Conservation (phyloP, 106 monocot species). For the Apostasia shenzhenica region DNA sequence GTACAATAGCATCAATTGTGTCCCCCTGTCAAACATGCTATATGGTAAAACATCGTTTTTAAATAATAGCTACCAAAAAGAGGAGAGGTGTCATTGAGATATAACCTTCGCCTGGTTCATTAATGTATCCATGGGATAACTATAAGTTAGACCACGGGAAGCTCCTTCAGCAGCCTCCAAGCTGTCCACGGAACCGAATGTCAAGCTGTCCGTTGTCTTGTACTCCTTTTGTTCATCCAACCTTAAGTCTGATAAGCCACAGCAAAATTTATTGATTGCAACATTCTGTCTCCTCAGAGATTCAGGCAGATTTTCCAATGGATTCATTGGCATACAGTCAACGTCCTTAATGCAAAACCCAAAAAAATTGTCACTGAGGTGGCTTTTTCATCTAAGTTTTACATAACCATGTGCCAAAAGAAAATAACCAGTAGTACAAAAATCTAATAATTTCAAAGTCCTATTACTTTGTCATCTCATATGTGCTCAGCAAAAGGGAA, state of each 20-base stretch:
- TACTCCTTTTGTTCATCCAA: slow-evolving; percentile 50
- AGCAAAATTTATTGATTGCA: slow-evolving; percentile 37
- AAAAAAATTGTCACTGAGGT: too few relatives aligned
- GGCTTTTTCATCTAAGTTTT: too few relatives aligned
- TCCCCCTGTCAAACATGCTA: slow-evolving; percentile 57
- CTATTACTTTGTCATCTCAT: too few relatives aligned
- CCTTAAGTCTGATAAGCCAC: slow-evolving; percentile 41
- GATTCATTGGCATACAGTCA: slow-evolving; percentile 87
- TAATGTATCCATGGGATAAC: slow-evolving; percentile 72
- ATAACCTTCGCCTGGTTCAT: slow-evolving; percentile 87
- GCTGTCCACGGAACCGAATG: slow-evolving; percentile 31
- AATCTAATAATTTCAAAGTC: too few relatives aligned
- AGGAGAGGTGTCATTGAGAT: slow-evolving; percentile 1
- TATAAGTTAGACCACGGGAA: slow-evolving; percentile 24
- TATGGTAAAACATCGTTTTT: not conserved
- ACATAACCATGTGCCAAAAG: too few relatives aligned
- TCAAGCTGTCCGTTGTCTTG: slow-evolving; percentile 28
- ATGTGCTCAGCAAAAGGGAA: too few relatives aligned
- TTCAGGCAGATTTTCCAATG: slow-evolving; percentile 83
- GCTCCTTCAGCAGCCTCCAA: slow-evolving; percentile 30
- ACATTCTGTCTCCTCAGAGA: slow-evolving; percentile 52
- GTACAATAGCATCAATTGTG: slow-evolving; percentile 70
- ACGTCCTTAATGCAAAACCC: slow-evolving; percentile 54
- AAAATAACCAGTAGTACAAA: too few relatives aligned
- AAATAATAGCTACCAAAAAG: not conserved